Percentiles rank a stretch among this genome's conserved stretches.
Evolutionary conservation across 2,329 filamentous ascomycete species (phyloP).

Genomic region (Thelonectria blattea): DNA sequence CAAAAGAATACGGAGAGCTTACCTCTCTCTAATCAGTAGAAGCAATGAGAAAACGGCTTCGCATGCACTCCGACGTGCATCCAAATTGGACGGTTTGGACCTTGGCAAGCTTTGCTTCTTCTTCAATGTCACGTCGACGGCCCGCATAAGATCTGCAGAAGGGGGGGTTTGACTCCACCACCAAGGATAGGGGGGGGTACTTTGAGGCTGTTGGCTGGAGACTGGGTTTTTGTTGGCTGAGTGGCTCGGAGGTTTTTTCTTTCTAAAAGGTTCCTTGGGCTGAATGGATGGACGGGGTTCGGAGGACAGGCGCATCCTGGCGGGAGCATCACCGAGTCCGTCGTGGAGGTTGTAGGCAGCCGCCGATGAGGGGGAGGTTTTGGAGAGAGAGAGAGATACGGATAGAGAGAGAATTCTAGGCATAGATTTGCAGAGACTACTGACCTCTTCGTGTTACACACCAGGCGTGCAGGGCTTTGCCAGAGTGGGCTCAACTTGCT

Average conservation of each 20-base stretch:
- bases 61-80: conserved; percentile 3
- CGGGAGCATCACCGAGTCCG: background rate
- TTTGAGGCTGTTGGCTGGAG: background rate
- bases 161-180: background rate
- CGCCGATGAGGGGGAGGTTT: background rate
- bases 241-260: background rate
- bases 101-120: background rate
- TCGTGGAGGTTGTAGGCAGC: background rate
- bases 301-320: conserved; percentile 10
- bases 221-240: no score
- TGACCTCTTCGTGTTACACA: no score
- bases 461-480: no score
- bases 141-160: conserved; percentile 10
- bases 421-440: no score
- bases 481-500: no score
- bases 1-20: background rate
- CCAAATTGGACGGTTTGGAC: background rate
- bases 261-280: conserved; percentile 3
- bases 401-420: no score
- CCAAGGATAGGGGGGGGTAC: background rate
- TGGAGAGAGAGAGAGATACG: no score
- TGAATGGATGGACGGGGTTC: conserved; percentile 1
- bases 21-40: no score
- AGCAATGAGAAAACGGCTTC: background rate
- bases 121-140: conserved; percentile 10